Percentiles rank a stretch among this genome's conserved stretches.
Evolutionary conservation across 2,329 filamentous ascomycete genomes (phyloP).

Genomic region (Tricladium varicosporioides): DNA sequence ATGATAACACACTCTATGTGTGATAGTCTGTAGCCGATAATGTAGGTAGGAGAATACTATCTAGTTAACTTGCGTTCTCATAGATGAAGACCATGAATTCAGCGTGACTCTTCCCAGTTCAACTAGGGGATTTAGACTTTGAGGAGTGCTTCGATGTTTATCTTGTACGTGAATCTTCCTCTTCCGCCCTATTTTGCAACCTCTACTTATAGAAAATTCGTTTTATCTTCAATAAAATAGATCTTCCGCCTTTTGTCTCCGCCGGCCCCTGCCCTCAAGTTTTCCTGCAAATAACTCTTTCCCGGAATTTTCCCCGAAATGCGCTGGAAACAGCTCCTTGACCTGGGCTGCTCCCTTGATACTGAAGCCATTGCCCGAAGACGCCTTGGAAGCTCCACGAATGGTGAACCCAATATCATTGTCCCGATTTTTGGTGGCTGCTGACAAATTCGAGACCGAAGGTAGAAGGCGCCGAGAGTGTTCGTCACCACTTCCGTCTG

Average conservation of each 20-base stretch:
- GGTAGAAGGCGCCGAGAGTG: slow-evolving; percentile 16
- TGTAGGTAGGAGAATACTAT: too few relatives aligned
- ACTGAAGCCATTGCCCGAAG: slow-evolving; percentile 50
- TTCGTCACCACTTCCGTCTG: slow-evolving; percentile 41
- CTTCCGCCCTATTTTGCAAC: background rate
- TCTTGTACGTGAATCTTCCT: too few relatives aligned
- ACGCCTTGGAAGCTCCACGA: slow-evolving; percentile 53
- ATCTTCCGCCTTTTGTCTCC: slow-evolving; percentile 69
- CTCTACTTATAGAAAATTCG: background rate
- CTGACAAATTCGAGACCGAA: slow-evolving; percentile 26
- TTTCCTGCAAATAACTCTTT: slow-evolving; percentile 69
- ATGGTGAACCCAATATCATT: slow-evolving; percentile 51
- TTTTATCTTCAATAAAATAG: slow-evolving; percentile 56
- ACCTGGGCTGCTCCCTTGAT: slow-evolving; percentile 67
- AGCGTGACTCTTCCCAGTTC: too few relatives aligned
- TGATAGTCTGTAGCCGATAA: too few relatives aligned
- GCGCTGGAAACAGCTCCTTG: slow-evolving; percentile 69
- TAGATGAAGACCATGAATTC: too few relatives aligned
- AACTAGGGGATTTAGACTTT: too few relatives aligned
- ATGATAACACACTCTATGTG: too few relatives aligned
- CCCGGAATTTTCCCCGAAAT: slow-evolving; percentile 57
- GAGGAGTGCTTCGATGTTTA: too few relatives aligned
- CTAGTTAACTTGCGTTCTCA: too few relatives aligned
- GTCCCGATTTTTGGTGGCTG: slow-evolving; percentile 24
- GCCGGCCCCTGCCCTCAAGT: slow-evolving; percentile 54